A percentile compares a stretch with the other conserved stretches of the same genome.
Evolutionary conservation across 306 rosid genomes (phyloP).

Genomic region (Abrus precatorius): DNA sequence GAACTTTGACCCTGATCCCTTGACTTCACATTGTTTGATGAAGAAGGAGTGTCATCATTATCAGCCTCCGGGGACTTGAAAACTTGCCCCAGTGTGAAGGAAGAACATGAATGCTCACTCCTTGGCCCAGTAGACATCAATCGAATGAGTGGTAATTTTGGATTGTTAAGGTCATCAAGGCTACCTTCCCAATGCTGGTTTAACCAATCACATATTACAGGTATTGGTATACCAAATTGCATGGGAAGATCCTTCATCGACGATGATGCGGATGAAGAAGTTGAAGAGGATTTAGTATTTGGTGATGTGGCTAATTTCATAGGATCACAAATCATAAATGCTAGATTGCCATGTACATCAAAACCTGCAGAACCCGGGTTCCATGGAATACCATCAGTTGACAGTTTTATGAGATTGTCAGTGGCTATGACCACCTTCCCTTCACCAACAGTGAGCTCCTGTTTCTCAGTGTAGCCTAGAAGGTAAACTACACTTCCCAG

Average conservation of each 20-base stretch:
- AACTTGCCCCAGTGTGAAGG: constrained; percentile 83
- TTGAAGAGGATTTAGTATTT: constrained; percentile 83
- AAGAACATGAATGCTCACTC: constrained; percentile 92
- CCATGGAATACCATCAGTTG: constrained; percentile 86
- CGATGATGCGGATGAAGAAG: constrained; percentile 79
- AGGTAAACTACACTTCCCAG: constrained; percentile 90
- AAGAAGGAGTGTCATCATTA: constrained; percentile 78
- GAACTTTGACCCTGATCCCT: constrained; percentile 70
- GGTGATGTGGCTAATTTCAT: constrained; percentile 98
- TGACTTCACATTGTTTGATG: constrained; percentile 67
- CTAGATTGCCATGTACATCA: constrained; percentile 89
- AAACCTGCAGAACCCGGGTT: constrained; percentile 97
- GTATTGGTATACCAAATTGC: constrained; percentile 96
- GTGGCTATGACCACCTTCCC: constrained; percentile 97
- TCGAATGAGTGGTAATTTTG: constrained; percentile 86
- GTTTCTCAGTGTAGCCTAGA: constrained; percentile 81
- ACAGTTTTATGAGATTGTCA: constrained; percentile 92
- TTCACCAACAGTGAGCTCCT: constrained; percentile 83
- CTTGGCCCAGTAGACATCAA: constrained; percentile 85
- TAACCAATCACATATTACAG: constrained; percentile 93
- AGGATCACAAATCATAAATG: constrained; percentile 98
- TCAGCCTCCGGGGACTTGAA: constrained; percentile 79
- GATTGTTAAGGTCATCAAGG: constrained; percentile 97
- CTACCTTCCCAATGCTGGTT: constrained; percentile 99
- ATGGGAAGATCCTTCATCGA: constrained; percentile 87